Percentiles rank a stretch among this genome's conserved stretches.
Evolutionary conservation across 129 eudicot genomes (phyloP).

Genomic region (Helichrysum umbraculigerum): DNA sequence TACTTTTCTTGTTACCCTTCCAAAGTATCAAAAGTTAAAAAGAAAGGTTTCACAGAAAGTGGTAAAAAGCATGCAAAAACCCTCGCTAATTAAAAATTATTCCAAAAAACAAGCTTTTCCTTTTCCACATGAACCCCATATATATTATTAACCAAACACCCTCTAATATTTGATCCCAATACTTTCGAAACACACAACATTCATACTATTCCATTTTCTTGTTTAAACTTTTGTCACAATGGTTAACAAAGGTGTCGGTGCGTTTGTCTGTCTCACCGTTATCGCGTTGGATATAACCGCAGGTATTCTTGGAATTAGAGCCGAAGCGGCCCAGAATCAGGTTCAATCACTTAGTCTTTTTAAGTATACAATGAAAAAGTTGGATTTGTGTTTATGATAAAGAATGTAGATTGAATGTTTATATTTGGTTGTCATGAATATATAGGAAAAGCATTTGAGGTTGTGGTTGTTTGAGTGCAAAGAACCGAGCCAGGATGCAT

Average conservation of each 20-base stretch:
- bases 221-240: conserved; percentile 30
- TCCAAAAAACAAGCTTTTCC: conserved; percentile 31
- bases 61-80: conserved; percentile 39
- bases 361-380: too few relatives aligned
- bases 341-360: conserved; percentile 15
- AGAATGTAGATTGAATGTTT: not conserved
- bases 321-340: conserved; percentile 91
- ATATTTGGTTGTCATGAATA: conserved; percentile 16
- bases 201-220: not conserved
- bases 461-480: conserved; percentile 91
- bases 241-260: conserved; percentile 55
- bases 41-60: conserved; percentile 41
- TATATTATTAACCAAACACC: conserved; percentile 8
- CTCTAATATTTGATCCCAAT: conserved; percentile 16
- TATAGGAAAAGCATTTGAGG: conserved; percentile 83
- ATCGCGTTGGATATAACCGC: conserved; percentile 62
- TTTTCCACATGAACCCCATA: conserved; percentile 23
- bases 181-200: conserved; percentile 10
- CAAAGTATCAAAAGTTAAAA: conserved; percentile 48
- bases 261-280: conserved; percentile 60
- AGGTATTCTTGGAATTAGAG: conserved; percentile 77
- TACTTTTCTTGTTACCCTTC: conserved; percentile 53
- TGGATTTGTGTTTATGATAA: not conserved
- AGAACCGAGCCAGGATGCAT: conserved; percentile 83
- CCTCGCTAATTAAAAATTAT: conserved; percentile 27